These are phyloP conservation scores for Xylaria castorea DNA, from an alignment of 495 filamentous ascomycete species.

Conservation along the genomic window DNA sequence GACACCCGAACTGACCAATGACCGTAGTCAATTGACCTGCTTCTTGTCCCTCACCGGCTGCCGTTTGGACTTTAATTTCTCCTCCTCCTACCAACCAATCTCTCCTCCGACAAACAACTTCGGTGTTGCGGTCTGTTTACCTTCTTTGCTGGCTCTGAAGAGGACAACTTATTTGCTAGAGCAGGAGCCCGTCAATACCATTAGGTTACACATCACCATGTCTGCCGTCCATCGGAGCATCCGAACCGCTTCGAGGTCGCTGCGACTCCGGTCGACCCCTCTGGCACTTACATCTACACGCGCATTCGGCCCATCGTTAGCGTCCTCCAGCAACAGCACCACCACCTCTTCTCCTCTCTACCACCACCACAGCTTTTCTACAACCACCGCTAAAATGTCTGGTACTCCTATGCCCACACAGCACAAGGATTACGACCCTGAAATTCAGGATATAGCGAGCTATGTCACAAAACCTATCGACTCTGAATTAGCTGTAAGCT, in stretches of 20 bases:
- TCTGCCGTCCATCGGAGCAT: constrained; percentile 43
- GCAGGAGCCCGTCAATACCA: constrained; percentile 9
- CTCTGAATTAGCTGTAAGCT: constrained; percentile 87
- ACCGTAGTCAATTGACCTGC: constrained; percentile 19
- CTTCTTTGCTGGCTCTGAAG: neutral
- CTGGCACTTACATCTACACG: constrained; percentile 32
- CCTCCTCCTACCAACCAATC: constrained; percentile 3
- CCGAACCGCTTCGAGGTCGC: constrained; percentile 41
- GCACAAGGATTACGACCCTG: constrained; percentile 76
- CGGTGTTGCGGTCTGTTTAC: neutral
- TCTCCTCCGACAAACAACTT: neutral
- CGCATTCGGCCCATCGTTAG: constrained; percentile 31
- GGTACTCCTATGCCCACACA: constrained; percentile 56
- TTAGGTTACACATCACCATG: constrained; percentile 31
- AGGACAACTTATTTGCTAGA: neutral
- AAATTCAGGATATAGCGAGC: constrained; percentile 91
- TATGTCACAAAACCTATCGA: constrained; percentile 91
- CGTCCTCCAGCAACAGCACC: constrained; percentile 30
- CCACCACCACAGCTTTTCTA: constrained; percentile 57
- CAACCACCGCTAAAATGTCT: constrained; percentile 61
- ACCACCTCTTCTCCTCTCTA: constrained; percentile 33
- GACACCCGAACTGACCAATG: constrained; percentile 22
- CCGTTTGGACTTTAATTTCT: neutral
- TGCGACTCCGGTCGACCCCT: constrained; percentile 40
- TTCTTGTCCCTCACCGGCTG: neutral